Evolutionary conservation across 1,139 yeast species (phyloP).

Genomic region (Cylindricascospora bacillispora): DNA sequence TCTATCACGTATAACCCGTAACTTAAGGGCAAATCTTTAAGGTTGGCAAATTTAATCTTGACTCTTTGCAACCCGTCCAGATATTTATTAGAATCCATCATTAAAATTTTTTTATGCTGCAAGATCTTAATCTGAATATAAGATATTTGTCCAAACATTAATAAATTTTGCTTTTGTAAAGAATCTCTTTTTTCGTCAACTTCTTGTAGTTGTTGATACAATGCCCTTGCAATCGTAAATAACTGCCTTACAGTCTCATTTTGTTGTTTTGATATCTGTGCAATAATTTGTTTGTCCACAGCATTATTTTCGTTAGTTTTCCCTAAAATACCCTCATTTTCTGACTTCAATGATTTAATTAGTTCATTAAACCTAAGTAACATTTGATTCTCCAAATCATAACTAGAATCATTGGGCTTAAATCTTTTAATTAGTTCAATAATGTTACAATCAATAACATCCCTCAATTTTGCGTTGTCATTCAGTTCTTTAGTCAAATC

Average conservation of each 20-base stretch:
- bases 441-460: slow-evolving; percentile 9
- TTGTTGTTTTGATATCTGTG: slow-evolving; percentile 5
- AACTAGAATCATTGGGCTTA: slow-evolving; percentile 7
- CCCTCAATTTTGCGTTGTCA: slow-evolving; percentile 21
- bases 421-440: slow-evolving; percentile 8
- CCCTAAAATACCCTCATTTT: too few species aligned
- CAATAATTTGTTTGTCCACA: slow-evolving; percentile 6
- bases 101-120: slow-evolving; percentile 24
- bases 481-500: slow-evolving; percentile 13
- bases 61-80: slow-evolving; percentile 31
- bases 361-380: slow-evolving; percentile 15
- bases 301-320: slow-evolving; percentile 4
- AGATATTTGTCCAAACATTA: slow-evolving; percentile 17
- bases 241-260: slow-evolving; percentile 12
- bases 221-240: slow-evolving; percentile 20
- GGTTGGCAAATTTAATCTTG: slow-evolving; percentile 35
- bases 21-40: slow-evolving; percentile 65
- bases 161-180: slow-evolving; percentile 13
- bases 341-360: too few species aligned
- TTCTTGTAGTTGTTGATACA: slow-evolving; percentile 17
- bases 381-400: slow-evolving; percentile 18
- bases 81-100: slow-evolving; percentile 22
- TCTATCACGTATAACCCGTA: slow-evolving; percentile 73
- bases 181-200: slow-evolving; percentile 10
- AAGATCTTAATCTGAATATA: slow-evolving; percentile 17